Percentiles rank a stretch among this genome's conserved stretches.
Evolutionary conservation across 2,329 filamentous ascomycete species (phyloP).

Genomic region (Oidium heveae): DNA sequence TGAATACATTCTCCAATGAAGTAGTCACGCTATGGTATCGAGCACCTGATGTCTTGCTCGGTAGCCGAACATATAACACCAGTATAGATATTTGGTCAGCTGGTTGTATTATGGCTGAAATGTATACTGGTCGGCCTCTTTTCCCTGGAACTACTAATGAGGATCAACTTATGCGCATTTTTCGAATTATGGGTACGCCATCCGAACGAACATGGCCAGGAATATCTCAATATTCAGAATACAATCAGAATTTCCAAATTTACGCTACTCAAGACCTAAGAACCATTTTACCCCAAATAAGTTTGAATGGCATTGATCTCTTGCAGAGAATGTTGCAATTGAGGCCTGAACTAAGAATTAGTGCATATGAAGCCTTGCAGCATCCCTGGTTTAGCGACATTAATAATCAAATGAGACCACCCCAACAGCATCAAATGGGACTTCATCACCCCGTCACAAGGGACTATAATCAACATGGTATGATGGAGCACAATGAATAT

Average conservation of each 20-base stretch:
- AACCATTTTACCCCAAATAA: conserved; percentile 72
- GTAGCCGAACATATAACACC: conserved; percentile 93
- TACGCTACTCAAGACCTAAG: conserved; percentile 81
- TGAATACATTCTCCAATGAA: conserved; percentile 96
- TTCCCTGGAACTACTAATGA: conserved; percentile 98
- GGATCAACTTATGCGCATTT: conserved; percentile 90
- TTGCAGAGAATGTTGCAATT: conserved; percentile 80
- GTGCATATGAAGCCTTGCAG: conserved; percentile 59
- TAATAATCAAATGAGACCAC: conserved; percentile 7
- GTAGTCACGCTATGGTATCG: conserved; percentile 96
- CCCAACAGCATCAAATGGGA: conserved; percentile 7
- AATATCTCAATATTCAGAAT: conserved; percentile 88
- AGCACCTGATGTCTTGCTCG: conserved; percentile 81
- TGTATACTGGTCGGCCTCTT: conserved; percentile 87
- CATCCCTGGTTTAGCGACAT: conserved; percentile 84
- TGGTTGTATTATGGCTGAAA: conserved; percentile 98
- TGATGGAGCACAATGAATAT: conserved; percentile 9
- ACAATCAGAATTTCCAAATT: conserved; percentile 84
- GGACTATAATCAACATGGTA: conserved; percentile 9
- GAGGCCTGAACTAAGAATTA: conserved; percentile 73
- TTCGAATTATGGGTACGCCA: conserved; percentile 93
- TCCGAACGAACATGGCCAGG: conserved; percentile 90
- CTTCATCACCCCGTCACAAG: conserved; percentile 7
- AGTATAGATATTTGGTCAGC: conserved; percentile 99
- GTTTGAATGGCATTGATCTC: conserved; percentile 64